Evolutionary conservation across 129 eudicot genomes (phyloP).

Genomic region (Lactuca saligna): DNA sequence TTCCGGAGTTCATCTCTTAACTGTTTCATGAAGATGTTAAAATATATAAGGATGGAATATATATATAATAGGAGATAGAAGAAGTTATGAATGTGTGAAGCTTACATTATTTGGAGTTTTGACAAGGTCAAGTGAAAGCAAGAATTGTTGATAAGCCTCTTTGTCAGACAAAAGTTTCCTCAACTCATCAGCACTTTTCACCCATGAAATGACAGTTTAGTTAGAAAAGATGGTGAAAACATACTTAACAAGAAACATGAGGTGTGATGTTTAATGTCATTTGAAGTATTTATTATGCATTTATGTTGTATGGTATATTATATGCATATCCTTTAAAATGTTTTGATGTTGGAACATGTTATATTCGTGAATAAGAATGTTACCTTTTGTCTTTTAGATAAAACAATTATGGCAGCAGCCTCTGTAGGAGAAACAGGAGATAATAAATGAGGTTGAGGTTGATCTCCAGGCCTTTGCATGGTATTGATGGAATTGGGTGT

Average conservation of each 20-base stretch:
- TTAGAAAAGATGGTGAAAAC: background rate
- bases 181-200: conserved; percentile 61
- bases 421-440: conserved; percentile 63
- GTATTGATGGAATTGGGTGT: conserved; percentile 53
- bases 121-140: conserved; percentile 50
- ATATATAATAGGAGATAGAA: background rate
- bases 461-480: conserved; percentile 45
- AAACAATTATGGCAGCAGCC: conserved; percentile 61
- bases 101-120: conserved; percentile 65
- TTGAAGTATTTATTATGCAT: no score
- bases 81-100: background rate
- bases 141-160: conserved; percentile 58
- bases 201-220: background rate
- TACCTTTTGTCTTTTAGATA: conserved; percentile 67
- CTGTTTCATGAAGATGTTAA: conserved; percentile 33
- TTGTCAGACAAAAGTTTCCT: conserved; percentile 53
- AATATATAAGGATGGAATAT: background rate
- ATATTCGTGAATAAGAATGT: background rate
- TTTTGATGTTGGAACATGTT: no score
- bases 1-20: conserved; percentile 65
- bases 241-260: background rate
- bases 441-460: conserved; percentile 27
- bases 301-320: no score
- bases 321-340: no score
- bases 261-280: no score